These are phyloP conservation scores for Claviceps humidiphila DNA, from an alignment of 2,329 filamentous ascomycete species.

Conservation along the genomic window DNA sequence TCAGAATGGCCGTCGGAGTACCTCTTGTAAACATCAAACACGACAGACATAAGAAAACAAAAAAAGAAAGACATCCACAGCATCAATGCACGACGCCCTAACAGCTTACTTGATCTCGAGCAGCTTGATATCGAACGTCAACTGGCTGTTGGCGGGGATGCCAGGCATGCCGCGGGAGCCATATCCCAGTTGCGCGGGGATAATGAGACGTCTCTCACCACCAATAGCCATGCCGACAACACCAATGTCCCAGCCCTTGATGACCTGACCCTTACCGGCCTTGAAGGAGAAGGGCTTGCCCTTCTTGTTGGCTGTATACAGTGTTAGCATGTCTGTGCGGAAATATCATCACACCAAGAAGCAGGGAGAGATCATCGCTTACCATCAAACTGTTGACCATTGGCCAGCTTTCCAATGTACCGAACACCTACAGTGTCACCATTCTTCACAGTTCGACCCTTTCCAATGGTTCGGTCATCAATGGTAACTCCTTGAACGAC, in stretches of 20 bases:
- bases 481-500: constrained; percentile 79
- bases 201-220: constrained; percentile 82
- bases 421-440: constrained; percentile 86
- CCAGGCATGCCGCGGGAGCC: constrained; percentile 71
- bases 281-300: constrained; percentile 96
- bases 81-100: neutral
- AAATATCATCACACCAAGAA: neutral
- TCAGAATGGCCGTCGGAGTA: constrained; percentile 4
- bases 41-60: neutral
- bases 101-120: constrained; percentile 62
- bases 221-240: constrained; percentile 84
- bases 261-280: constrained; percentile 87
- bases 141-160: constrained; percentile 81
- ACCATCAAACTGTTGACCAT: constrained; percentile 94
- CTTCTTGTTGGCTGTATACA: constrained; percentile 76
- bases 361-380: constrained; percentile 24
- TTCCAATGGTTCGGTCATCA: constrained; percentile 88
- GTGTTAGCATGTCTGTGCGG: neutral
- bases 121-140: constrained; percentile 86
- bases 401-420: constrained; percentile 93
- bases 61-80: neutral
- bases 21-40: constrained; percentile 2
- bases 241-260: constrained; percentile 98
- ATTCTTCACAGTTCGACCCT: constrained; percentile 73
- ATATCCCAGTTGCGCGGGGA: constrained; percentile 80